A percentile compares a stretch with the other conserved stretches of the same genome.
phyloP scores from a whole-genome alignment of 495 filamentous ascomycete genomes.

The Lepidopterella palustris region DNA sequence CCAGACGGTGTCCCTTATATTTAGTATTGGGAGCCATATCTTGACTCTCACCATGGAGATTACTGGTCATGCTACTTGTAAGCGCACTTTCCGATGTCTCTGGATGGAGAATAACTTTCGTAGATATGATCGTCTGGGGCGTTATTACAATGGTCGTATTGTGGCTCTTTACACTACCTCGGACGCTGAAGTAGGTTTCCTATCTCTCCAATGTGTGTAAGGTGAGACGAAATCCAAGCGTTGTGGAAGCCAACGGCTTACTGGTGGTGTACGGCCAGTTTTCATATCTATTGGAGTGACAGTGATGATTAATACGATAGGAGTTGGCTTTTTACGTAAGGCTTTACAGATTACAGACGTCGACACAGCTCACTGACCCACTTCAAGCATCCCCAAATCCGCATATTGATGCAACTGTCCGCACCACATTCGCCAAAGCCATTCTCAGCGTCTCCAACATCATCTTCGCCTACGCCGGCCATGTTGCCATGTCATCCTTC shows the following conservation, averaged over 20 bases:
- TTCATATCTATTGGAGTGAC: slow-evolving; percentile 59
- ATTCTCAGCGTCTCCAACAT: slow-evolving; percentile 36
- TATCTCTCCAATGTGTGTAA: slow-evolving; percentile 56
- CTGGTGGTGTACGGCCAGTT: slow-evolving; percentile 37
- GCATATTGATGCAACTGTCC: slow-evolving; percentile 3
- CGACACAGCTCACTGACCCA: not conserved
- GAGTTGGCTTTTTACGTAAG: slow-evolving; percentile 18
- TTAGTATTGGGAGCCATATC: slow-evolving; percentile 69
- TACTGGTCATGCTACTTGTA: slow-evolving; percentile 57
- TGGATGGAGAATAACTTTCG: not conserved
- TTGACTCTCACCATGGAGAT: slow-evolving; percentile 66
- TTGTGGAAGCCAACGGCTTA: slow-evolving; percentile 17
- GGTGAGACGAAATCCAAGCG: slow-evolving; percentile 20
- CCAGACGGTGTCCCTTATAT: slow-evolving; percentile 61
- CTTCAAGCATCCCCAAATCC: not conserved
- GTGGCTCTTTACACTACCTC: slow-evolving; percentile 58
- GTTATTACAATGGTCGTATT: slow-evolving; percentile 52
- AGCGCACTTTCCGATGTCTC: slow-evolving; percentile 44
- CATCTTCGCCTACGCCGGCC: slow-evolving; percentile 41
- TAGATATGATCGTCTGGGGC: slow-evolving; percentile 9
- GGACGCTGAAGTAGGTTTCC: slow-evolving; percentile 50
- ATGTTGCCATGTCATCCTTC: slow-evolving; percentile 69
- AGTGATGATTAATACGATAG: slow-evolving; percentile 64
- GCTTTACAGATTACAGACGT: not conserved
- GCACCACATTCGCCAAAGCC: slow-evolving; percentile 19